These are phyloP conservation scores for Picochlorum sp. DNA, from an alignment of 139 green algal species.

Conservation along the genomic window DNA sequence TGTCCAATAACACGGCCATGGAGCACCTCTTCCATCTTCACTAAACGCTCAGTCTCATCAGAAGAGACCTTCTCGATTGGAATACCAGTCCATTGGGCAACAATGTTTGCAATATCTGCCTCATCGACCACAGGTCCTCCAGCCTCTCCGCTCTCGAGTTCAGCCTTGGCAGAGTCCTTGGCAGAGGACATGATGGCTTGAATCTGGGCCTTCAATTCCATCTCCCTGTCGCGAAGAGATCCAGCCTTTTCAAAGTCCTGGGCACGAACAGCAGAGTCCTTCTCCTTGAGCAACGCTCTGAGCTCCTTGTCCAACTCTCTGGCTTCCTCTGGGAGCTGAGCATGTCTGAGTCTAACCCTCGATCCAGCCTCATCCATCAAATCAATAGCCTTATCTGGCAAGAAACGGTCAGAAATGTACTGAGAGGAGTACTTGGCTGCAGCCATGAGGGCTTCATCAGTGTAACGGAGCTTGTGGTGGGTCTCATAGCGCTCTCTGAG, in stretches of 20 bases:
- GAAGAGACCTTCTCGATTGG: slow-evolving; percentile 78
- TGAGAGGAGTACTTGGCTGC: slow-evolving; percentile 86
- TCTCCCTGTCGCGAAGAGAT: slow-evolving; percentile 88
- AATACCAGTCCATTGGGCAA: slow-evolving; percentile 89
- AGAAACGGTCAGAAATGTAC: slow-evolving; percentile 91
- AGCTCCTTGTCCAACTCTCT: slow-evolving; percentile 86
- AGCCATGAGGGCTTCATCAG: slow-evolving; percentile 85
- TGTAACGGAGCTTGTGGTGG: slow-evolving; percentile 99
- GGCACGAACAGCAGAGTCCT: slow-evolving; percentile 83
- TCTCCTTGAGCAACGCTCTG: slow-evolving; percentile 93
- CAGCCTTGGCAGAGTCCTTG: slow-evolving; percentile 35
- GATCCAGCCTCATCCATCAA: slow-evolving; percentile 98
- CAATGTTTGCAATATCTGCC: slow-evolving; percentile 93
- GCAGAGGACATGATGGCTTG: slow-evolving; percentile 46
- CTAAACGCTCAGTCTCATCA: slow-evolving; percentile 89
- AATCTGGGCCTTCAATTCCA: slow-evolving; percentile 97
- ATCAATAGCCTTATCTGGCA: slow-evolving; percentile 82
- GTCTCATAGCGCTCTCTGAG: slow-evolving; percentile 90
- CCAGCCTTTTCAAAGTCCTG: slow-evolving; percentile 98
- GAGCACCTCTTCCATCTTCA: slow-evolving; percentile 98
- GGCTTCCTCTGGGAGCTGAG: slow-evolving; percentile 96
- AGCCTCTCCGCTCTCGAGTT: slow-evolving; percentile 69
- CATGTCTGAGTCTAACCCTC: slow-evolving; percentile 88
- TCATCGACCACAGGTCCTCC: slow-evolving; percentile 73
- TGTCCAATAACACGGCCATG: slow-evolving; percentile 93